Percentiles rank a stretch among this genome's conserved stretches.
Conservation (phyloP, 164 flowering plant genomes). For the Buxus sempervirens region DNA sequence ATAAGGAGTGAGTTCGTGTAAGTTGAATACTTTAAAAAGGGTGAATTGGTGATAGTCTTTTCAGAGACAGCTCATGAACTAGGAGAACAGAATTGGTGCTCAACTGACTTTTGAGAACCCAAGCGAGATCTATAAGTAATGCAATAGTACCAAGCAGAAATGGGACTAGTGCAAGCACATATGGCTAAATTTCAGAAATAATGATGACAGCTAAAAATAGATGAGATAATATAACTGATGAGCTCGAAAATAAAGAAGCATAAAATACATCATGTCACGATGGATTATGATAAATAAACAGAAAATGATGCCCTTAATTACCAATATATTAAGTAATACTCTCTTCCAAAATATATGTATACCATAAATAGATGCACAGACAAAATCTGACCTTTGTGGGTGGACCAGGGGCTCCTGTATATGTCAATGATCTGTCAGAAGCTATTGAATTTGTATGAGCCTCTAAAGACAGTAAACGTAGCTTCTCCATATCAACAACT, state of each 20-base stretch:
- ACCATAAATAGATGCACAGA: neutral
- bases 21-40: too few relatives aligned
- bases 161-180: neutral
- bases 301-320: neutral
- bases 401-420: constrained; percentile 41
- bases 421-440: constrained; percentile 49
- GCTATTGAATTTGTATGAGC: constrained; percentile 36
- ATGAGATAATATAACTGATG: neutral
- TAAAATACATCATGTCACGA: neutral
- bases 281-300: neutral
- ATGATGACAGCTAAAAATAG: neutral
- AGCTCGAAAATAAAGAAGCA: neutral
- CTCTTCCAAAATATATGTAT: too few relatives aligned
- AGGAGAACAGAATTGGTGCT: too few relatives aligned
- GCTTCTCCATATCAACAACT: constrained; percentile 58
- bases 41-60: too few relatives aligned
- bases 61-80: too few relatives aligned
- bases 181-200: neutral
- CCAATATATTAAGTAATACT: neutral
- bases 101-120: too few relatives aligned
- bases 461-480: constrained; percentile 53
- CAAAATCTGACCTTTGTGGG: constrained; percentile 47
- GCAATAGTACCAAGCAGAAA: too few relatives aligned
- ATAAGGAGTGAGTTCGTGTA: too few relatives aligned
- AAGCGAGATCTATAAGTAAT: too few relatives aligned